Evolutionary conservation across 345 rosid genomes (phyloP), one percentile per base, ranked within the genome.

Genomic region (Heritiera fomes): DNA sequence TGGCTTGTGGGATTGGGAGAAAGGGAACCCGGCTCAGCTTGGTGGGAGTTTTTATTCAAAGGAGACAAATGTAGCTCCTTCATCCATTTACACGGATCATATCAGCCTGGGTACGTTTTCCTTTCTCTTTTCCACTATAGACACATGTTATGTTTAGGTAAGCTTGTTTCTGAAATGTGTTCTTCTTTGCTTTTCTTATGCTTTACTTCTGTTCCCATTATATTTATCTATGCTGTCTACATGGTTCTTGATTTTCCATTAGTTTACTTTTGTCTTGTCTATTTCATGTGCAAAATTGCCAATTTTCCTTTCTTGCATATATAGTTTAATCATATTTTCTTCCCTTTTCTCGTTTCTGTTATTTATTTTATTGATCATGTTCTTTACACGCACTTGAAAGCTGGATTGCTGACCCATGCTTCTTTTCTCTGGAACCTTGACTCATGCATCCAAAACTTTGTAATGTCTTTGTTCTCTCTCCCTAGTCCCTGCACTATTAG

Each of bases 1-100:
- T 69, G 81, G 83, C 14, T 67, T 70, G 79, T 85, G 89, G 90
- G 84, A 73, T 78, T 80, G 86, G 86, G 83, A 79, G 55, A 81
- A 77, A 52, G 63, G 79, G 71, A 73, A 76, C 53, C 75, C 41
- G 52, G 68, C 73, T 61, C 79, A 82, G 28, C 65, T 63, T 69
- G 86, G 67, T 76, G 86, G 75, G 61, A 45, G 56, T 80, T 82
- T 82, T 68, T 55, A 60, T 64, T 17, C 83, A 0, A 74, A 83
- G 38, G 86, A 86, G 73, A 75, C 75, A 34, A 73, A 76, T 38
- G n/a, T 34, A 13, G 67, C 80, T 56, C 80, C 71, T 59, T 15
- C 81, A 8, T 58, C 84, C 55, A 8, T 58, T 85, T 80, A 45
- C 77, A 13, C 43, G 59, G 85, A 78, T 80, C 83, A 66, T 68